Percentiles rank a stretch among this genome's conserved stretches.
Evolutionary conservation across 2,329 filamentous ascomycete species (phyloP).

Genomic region (Aureobasidium sp.): DNA sequence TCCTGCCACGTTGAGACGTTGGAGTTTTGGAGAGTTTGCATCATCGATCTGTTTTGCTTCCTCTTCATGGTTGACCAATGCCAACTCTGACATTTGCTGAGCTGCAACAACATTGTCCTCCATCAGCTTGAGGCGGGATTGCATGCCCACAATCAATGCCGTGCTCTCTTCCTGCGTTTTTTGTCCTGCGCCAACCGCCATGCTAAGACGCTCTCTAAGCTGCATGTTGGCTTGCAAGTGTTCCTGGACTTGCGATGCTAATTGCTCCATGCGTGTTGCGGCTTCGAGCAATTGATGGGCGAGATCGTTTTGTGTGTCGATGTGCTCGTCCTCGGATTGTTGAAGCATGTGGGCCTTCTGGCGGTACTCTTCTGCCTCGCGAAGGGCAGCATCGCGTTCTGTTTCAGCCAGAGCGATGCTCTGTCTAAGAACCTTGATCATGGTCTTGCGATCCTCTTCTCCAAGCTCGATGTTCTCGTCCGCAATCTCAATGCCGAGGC

Average conservation of each 20-base stretch:
- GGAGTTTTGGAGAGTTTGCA: constrained; percentile 68
- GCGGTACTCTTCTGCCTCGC: constrained; percentile 57
- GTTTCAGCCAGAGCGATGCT: constrained; percentile 62
- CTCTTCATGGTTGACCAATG: constrained; percentile 75
- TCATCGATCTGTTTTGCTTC: constrained; percentile 72
- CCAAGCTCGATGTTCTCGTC: constrained; percentile 18
- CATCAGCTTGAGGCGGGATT: constrained; percentile 69
- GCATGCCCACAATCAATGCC: constrained; percentile 74
- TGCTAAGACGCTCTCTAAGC: constrained; percentile 67
- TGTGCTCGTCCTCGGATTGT: constrained; percentile 52
- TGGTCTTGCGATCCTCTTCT: constrained; percentile 40
- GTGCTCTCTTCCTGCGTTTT: constrained; percentile 69
- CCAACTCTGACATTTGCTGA: constrained; percentile 80
- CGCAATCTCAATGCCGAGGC: constrained; percentile 18
- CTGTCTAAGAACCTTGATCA: constrained; percentile 59
- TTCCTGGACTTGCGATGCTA: constrained; percentile 69
- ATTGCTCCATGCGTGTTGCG: constrained; percentile 68
- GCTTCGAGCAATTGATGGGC: constrained; percentile 66
- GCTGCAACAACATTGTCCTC: constrained; percentile 79
- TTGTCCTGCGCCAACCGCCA: constrained; percentile 78
- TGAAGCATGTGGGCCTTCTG: constrained; percentile 55
- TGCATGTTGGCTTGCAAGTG: constrained; percentile 73
- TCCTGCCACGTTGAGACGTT: constrained; percentile 54
- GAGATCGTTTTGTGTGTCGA: constrained; percentile 57
- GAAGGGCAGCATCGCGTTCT: constrained; percentile 64